phyloP scores from a whole-genome alignment of 2,329 filamentous ascomycete species.

The Neoascochyta sp. region DNA sequence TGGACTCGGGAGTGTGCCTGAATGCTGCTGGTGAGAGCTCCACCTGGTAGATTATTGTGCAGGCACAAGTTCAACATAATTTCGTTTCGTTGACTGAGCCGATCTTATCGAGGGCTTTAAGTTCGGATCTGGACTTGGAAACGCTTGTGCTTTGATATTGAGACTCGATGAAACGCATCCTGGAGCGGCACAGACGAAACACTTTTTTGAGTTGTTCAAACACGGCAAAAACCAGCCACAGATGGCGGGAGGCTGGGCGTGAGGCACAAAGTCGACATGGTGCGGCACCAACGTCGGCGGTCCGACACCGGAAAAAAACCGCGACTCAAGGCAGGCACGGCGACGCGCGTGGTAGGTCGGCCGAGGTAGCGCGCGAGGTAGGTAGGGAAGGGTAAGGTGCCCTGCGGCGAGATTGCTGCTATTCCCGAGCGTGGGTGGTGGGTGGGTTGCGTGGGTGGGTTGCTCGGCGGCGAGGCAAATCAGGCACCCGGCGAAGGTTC shows the following conservation, averaged over 20 bases:
- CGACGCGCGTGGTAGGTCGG: conserved; percentile 1
- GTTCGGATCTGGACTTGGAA: no score
- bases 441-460: no score
- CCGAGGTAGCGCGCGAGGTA: no score
- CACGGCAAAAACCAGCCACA: conserved; percentile 4
- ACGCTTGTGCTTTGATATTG: conserved; percentile 2
- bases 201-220: conserved; percentile 6
- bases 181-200: conserved; percentile 4
- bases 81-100: no score
- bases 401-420: no score
- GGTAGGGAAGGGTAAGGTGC: no score
- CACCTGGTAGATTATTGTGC: conserved; percentile 9
- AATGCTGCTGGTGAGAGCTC: conserved; percentile 8
- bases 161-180: conserved; percentile 5
- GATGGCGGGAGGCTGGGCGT: conserved; percentile 7
- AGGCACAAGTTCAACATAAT: conserved; percentile 12
- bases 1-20: conserved; percentile 5
- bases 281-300: conserved; percentile 8
- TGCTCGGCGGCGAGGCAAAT: conserved; percentile 10
- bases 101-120: no score
- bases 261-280: conserved; percentile 9
- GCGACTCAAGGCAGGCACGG: conserved; percentile 5
- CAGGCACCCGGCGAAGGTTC: conserved; percentile 10
- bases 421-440: no score
- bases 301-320: conserved; percentile 9